phyloP scores from a whole-genome alignment of 805 yeast genomes.

The Wickerhamomyces mucosus region DNA sequence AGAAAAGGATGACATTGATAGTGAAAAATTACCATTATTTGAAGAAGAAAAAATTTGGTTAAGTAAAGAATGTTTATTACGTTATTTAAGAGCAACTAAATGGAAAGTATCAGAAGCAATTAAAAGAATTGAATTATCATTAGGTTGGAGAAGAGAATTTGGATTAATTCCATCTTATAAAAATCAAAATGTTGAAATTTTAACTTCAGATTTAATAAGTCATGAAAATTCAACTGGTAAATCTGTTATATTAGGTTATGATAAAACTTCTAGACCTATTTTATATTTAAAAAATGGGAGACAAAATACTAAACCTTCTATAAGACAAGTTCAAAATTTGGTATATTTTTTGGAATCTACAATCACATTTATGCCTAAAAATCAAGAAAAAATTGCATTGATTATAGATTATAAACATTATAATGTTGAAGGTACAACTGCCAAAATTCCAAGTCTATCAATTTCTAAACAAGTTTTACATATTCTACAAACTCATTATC shows the following conservation, averaged over 20 bases:
- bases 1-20: conserved; percentile 15
- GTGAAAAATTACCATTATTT: conserved; percentile 30
- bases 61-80: conserved; percentile 77
- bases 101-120: conserved; percentile 73
- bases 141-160: conserved; percentile 89
- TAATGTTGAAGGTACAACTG: conserved; percentile 28
- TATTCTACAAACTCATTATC: conserved; percentile 92
- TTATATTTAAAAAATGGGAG: conserved; percentile 86
- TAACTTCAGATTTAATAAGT: conserved; percentile 44
- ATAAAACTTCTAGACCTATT: conserved; percentile 77
- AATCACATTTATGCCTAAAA: conserved; percentile 89
- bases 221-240: conserved; percentile 85
- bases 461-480: conserved; percentile 85
- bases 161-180: conserved; percentile 57
- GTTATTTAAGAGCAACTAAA: conserved; percentile 90
- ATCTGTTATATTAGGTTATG: conserved; percentile 82
- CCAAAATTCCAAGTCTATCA: conserved; percentile 74
- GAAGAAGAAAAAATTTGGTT: conserved; percentile 79
- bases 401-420: conserved; percentile 85
- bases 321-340: conserved; percentile 84
- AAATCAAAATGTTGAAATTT: conserved; percentile 26
- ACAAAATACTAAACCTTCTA: conserved; percentile 84
- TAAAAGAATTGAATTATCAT: conserved; percentile 60
- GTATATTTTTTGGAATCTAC: conserved; percentile 86
- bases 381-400: conserved; percentile 85